Evolutionary conservation across 352 stramenopile genomes (phyloP).

Genomic region (Globisporangium barbulae): DNA sequence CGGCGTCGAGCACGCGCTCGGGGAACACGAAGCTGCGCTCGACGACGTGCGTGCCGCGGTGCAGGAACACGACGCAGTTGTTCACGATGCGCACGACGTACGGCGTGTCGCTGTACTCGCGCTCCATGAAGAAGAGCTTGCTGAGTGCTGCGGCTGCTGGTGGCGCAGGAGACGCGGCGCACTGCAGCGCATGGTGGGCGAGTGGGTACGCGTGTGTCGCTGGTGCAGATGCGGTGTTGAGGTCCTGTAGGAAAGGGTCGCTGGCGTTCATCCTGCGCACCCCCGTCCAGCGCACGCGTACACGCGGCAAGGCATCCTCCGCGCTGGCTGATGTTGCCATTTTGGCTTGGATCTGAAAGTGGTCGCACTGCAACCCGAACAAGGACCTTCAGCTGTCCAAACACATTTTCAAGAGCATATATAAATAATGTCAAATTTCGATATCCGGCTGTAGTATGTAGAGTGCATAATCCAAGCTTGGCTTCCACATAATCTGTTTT

Average conservation of each 20-base stretch:
- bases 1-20: slow-evolving; percentile 50
- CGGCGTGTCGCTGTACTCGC: slow-evolving; percentile 24
- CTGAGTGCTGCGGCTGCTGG: slow-evolving; percentile 3
- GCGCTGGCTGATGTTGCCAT: not conserved
- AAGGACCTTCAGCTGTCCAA: not conserved
- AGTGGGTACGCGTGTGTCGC: too few species aligned
- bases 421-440: not conserved
- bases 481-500: not conserved
- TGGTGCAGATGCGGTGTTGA: not conserved
- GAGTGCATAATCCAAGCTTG: not conserved
- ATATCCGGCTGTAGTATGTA: not conserved
- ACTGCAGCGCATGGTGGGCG: not conserved
- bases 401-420: not conserved
- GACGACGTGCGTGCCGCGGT: slow-evolving; percentile 48
- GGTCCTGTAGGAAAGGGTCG: not conserved
- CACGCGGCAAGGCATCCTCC: slow-evolving; percentile 7
- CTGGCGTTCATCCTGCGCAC: slow-evolving; percentile 24
- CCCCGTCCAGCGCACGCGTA: slow-evolving; percentile 29
- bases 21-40: slow-evolving; percentile 64
- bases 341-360: not conserved
- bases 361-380: not conserved
- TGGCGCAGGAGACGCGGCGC: not conserved
- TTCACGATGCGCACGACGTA: slow-evolving; percentile 40
- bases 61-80: slow-evolving; percentile 52
- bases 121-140: slow-evolving; percentile 33